Evolutionary conservation across 257 asterid species (phyloP).

Genomic region (Solanum clarkiae): DNA sequence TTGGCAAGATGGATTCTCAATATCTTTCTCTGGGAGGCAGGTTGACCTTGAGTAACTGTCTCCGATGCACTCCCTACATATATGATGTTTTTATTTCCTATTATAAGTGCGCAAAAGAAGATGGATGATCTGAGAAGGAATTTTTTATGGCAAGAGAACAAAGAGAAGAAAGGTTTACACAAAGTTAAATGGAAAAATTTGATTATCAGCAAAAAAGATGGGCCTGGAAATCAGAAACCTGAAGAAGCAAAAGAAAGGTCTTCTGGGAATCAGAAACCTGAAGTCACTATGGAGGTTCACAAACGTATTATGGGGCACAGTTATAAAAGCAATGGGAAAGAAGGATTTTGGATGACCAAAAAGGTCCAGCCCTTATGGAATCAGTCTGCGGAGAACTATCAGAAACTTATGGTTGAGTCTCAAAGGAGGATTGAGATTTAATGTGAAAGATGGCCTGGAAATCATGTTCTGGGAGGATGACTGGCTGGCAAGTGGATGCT

Average conservation of each 20-base stretch:
- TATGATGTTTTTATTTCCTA: not conserved
- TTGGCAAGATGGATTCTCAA: not conserved
- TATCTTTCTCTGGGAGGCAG: not conserved
- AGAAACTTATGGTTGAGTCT: not conserved
- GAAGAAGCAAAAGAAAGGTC: not conserved
- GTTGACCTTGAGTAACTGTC: not conserved
- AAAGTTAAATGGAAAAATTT: not conserved
- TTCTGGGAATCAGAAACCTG: not conserved
- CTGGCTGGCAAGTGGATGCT: not conserved
- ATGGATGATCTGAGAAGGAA: not conserved
- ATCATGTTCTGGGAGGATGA: not conserved
- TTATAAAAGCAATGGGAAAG: not conserved
- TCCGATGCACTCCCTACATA: not conserved
- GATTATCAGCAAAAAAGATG: not conserved
- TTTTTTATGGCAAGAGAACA: not conserved
- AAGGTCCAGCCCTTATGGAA: not conserved
- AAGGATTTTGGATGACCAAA: not conserved
- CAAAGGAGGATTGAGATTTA: not conserved
- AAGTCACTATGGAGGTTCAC: not conserved
- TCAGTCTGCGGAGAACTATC: not conserved
- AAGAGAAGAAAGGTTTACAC: not conserved
- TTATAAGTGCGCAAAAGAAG: not conserved
- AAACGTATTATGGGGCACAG: not conserved
- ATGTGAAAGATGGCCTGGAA: not conserved
- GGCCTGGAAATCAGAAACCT: not conserved